Evolutionary conservation across 2,329 filamentous ascomycete species (phyloP), one percentile per base, ranked within the genome.

Genomic region (Sphaceloma murrayae): DNA sequence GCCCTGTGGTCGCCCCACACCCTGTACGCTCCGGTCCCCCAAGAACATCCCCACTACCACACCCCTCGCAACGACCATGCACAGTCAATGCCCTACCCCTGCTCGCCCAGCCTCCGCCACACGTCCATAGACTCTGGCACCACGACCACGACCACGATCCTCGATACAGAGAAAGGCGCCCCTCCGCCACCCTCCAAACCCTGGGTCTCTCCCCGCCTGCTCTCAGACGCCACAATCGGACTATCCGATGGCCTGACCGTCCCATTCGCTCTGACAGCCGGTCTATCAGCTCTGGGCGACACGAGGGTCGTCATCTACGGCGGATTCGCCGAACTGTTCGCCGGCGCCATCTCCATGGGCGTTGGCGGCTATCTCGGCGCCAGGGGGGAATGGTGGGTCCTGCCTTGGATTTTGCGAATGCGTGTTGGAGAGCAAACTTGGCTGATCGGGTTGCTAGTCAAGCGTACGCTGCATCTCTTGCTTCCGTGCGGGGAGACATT

Each of bases 301-400:
- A 61, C 62, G 1, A 54, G 57, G 11, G 53, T 66, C 1, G 64
- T 67, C 13, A 58, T 66, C 46, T 58, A 63, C 22, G 64, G 60
- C 10, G 63, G 63, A 4, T 54, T 67, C 14, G 64, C 64, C 5
- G 62, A 67, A 48, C 51, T 67, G 6, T 57, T 60, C 14, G 64
- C 63, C 6, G 64, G 64, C 2, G 60, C 60, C 1, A 63, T 67
- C 24, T 61, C 57, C 4, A 67, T 67, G 64, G 64, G 63, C 0
- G 51, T 67, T 1, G 64, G 64, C 11, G 64, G 63, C 2, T 64
- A 64, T 48, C 51, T 67, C 3, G 69, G 67, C 10, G 66, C 69
- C 2, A 70, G 67, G 52, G 67, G 67, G 50, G 70, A 73, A 63
- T 62, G 64, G 61, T 71, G 18, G 43, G 49, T 48, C 13, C 6